A percentile compares a stretch with the other conserved stretches of the same genome.
These are phyloP conservation scores for Rosa persica DNA, from an alignment of 306 rosid species.

Conservation along the genomic window DNA sequence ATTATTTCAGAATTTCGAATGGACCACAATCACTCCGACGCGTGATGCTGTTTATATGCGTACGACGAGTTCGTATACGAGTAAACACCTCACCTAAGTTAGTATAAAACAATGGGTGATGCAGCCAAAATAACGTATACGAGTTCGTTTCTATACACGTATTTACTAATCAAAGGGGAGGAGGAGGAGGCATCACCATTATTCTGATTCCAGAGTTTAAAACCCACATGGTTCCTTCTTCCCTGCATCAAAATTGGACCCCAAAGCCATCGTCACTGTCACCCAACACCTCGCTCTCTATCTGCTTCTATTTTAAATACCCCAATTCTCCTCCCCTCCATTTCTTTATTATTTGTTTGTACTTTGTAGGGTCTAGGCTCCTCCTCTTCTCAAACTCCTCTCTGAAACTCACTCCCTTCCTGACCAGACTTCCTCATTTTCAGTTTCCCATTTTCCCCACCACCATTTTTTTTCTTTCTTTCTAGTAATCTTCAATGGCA, in stretches of 20 bases:
- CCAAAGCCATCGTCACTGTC: conserved; percentile 20
- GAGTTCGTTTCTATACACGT: not conserved
- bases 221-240: conserved; percentile 16
- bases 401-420: not conserved
- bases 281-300: conserved; percentile 5
- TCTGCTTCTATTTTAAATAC: not conserved
- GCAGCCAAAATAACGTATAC: not conserved
- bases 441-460: not conserved
- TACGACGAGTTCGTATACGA: not conserved
- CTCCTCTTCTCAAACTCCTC: not conserved
- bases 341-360: conserved; percentile 22
- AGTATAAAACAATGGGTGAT: not conserved
- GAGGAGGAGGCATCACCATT: not conserved
- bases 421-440: conserved; percentile 15
- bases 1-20: too few species aligned
- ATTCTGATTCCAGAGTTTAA: not conserved
- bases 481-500: conserved; percentile 43
- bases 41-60: not conserved
- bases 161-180: not conserved
- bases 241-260: conserved; percentile 11
- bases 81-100: not conserved
- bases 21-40: too few species aligned
- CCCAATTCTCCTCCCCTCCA: not conserved
- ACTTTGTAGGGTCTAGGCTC: conserved; percentile 21
- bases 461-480: conserved; percentile 7